Percentiles rank a stretch among this genome's conserved stretches.
phyloP scores from a whole-genome alignment of 768 basidiomycete species.

The Suillus cothurnatus region DNA sequence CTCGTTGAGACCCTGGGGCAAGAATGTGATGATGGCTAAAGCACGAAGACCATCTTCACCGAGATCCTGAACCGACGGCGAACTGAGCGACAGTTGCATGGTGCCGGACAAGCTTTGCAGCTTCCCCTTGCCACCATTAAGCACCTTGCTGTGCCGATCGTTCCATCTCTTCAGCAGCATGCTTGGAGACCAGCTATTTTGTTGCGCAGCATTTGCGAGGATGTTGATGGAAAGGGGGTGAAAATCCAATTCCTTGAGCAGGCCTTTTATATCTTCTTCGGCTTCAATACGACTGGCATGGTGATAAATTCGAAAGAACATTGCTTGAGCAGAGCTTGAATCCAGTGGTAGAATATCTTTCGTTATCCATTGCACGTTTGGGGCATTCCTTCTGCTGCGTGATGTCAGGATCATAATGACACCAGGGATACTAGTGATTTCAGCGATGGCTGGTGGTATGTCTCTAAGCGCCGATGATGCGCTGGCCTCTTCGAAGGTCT shows the following conservation, averaged over 20 bases:
- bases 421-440: not conserved
- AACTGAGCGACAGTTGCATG: not conserved
- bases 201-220: not conserved
- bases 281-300: not conserved
- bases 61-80: no score
- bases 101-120: not conserved
- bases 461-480: not conserved
- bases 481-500: not conserved
- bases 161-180: not conserved
- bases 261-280: not conserved
- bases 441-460: not conserved
- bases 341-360: not conserved
- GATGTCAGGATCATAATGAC: not conserved
- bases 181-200: not conserved
- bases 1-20: no score
- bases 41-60: no score
- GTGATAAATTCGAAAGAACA: not conserved
- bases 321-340: not conserved
- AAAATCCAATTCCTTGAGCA: no score
- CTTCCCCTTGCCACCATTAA: not conserved
- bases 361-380: not conserved
- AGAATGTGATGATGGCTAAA: no score
- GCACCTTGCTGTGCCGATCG: no score
- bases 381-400: not conserved
- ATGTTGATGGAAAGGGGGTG: not conserved